phyloP scores from a whole-genome alignment of 2,329 filamentous ascomycete genomes.

The Alternaria sp. region DNA sequence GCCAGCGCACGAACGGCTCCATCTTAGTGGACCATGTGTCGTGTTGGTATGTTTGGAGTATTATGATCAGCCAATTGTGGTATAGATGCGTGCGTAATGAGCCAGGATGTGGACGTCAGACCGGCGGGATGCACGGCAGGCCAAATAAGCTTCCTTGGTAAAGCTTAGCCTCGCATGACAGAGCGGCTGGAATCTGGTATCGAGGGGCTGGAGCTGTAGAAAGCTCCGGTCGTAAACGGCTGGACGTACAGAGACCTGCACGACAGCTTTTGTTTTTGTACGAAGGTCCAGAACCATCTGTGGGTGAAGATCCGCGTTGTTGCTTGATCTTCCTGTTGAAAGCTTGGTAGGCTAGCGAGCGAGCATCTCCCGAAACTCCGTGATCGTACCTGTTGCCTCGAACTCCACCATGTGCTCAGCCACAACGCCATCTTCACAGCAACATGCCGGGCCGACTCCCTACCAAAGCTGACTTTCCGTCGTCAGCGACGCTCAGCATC shows the following conservation, averaged over 20 bases:
- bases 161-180: constrained; percentile 33
- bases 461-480: constrained; percentile 54
- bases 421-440: constrained; percentile 19
- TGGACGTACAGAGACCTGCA: neutral
- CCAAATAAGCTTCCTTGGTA: constrained; percentile 40
- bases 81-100: constrained; percentile 40
- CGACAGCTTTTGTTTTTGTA: neutral
- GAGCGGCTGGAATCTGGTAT: neutral
- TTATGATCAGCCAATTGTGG: constrained; percentile 23
- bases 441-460: constrained; percentile 57
- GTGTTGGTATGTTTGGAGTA: constrained; percentile 17
- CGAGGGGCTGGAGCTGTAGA: neutral
- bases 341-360: constrained; percentile 30
- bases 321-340: constrained; percentile 1
- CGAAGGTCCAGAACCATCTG: neutral
- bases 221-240: neutral
- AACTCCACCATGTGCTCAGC: constrained; percentile 25
- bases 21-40: constrained; percentile 26
- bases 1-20: constrained; percentile 3
- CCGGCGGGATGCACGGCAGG: constrained; percentile 11
- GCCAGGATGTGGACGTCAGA: constrained; percentile 14
- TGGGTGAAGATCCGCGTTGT: neutral
- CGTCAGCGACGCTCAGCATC: constrained; percentile 53
- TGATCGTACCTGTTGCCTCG: neutral
- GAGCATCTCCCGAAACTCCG: constrained; percentile 26